phyloP scores from a whole-genome alignment of 2,329 filamentous ascomycete species.

The Cryoendolithus antarcticus region DNA sequence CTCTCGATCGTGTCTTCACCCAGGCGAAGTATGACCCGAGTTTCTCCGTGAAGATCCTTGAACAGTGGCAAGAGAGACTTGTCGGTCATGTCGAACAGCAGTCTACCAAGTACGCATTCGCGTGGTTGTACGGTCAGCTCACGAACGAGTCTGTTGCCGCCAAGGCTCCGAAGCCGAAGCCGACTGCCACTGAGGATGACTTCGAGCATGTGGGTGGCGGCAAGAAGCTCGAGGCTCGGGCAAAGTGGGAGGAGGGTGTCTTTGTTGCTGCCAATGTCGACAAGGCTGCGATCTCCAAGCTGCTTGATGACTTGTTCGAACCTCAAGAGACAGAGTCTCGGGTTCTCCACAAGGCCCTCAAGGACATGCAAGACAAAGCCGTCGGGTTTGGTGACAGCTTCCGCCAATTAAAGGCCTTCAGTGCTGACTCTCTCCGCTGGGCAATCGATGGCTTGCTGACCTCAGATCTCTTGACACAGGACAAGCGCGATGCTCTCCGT shows the following conservation, averaged over 20 bases:
- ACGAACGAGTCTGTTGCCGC: constrained; percentile 37
- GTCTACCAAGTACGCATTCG: constrained; percentile 33
- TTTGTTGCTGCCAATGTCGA: constrained; percentile 40
- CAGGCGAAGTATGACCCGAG: constrained; percentile 2
- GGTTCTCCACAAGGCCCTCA: constrained; percentile 19
- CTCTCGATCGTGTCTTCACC: not conserved
- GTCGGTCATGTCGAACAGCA: constrained; percentile 24
- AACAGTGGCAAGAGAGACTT: constrained; percentile 1
- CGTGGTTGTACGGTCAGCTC: constrained; percentile 34
- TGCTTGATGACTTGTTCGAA: constrained; percentile 40
- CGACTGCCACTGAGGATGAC: constrained; percentile 14
- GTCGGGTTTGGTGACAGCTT: constrained; percentile 17
- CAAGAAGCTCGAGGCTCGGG: constrained; percentile 30
- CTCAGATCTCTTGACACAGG: constrained; percentile 39
- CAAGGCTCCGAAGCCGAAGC: constrained; percentile 10
- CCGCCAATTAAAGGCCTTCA: constrained; percentile 24
- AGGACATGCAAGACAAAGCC: constrained; percentile 11
- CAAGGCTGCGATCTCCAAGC: constrained; percentile 32
- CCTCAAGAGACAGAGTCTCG: constrained; percentile 3
- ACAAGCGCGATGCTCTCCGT: constrained; percentile 38
- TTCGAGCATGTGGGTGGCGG: constrained; percentile 33
- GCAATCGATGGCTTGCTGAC: constrained; percentile 38
- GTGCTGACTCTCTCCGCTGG: constrained; percentile 28
- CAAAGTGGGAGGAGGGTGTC: constrained; percentile 43
- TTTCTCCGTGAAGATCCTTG: not conserved